A percentile compares a stretch with the other conserved stretches of the same genome.
Conservation (phyloP, 2,329 filamentous ascomycete species). For the Pleomassaria siparia region DNA sequence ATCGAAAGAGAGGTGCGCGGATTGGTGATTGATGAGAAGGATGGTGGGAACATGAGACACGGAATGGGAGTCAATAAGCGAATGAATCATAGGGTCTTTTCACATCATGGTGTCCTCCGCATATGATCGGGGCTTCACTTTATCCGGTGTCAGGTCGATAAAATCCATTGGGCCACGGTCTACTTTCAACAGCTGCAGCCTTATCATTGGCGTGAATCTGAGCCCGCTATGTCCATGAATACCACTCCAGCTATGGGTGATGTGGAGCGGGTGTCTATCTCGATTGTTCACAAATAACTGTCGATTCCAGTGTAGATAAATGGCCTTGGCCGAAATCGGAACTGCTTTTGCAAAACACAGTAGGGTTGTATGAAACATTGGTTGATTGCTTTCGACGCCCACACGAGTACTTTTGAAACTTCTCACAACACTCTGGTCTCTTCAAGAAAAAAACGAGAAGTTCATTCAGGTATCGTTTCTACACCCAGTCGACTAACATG, state of each 20-base stretch:
- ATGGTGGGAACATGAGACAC: slow-evolving; percentile 37
- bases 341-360: no score
- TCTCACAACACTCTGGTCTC: no score
- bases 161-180: slow-evolving; percentile 38
- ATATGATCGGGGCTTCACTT: slow-evolving; percentile 43
- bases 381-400: no score
- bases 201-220: background rate
- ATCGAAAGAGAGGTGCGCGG: slow-evolving; percentile 15
- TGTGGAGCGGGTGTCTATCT: no score
- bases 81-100: slow-evolving; percentile 43
- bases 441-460: background rate
- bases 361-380: no score
- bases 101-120: slow-evolving; percentile 35
- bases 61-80: slow-evolving; percentile 44
- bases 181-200: slow-evolving; percentile 20
- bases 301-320: no score
- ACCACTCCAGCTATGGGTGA: no score
- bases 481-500: background rate
- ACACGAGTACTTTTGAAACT: no score
- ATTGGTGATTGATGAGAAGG: slow-evolving; percentile 18
- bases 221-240: background rate
- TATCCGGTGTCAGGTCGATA: slow-evolving; percentile 41
- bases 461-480: background rate
- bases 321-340: no score
- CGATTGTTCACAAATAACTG: no score